Percentiles rank a stretch among this genome's conserved stretches.
Conservation (phyloP, 805 yeast species). For the Cyberlindnera galapagoensis region DNA sequence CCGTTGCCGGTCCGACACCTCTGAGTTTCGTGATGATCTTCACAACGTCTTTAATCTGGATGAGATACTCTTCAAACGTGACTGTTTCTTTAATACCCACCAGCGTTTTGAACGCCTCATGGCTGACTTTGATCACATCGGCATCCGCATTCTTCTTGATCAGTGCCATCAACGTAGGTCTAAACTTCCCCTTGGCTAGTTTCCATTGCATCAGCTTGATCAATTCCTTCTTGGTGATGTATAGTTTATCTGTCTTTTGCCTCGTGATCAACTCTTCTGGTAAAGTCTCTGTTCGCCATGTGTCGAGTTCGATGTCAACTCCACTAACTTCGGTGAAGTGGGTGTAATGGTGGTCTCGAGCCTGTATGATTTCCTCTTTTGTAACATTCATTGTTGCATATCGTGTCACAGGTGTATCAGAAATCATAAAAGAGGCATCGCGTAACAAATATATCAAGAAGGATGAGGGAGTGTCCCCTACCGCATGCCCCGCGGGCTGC, state of each 20-base stretch:
- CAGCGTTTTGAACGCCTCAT: slow-evolving; percentile 10
- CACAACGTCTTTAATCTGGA: slow-evolving; percentile 8
- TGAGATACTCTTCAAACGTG: slow-evolving; percentile 6
- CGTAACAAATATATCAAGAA: too few relatives aligned
- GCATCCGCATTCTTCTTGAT: slow-evolving; percentile 17
- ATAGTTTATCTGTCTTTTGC: slow-evolving; percentile 1
- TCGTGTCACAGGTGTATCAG: too few relatives aligned
- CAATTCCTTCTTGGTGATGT: slow-evolving; percentile 16
- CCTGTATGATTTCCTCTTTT: slow-evolving; percentile 2
- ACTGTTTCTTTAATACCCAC: neutral
- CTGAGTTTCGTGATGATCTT: slow-evolving; percentile 9
- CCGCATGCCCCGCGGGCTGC: too few relatives aligned
- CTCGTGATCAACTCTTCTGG: slow-evolving; percentile 7
- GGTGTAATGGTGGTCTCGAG: slow-evolving; percentile 7
- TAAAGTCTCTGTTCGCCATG: slow-evolving; percentile 14
- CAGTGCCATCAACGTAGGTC: slow-evolving; percentile 20
- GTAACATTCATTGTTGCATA: too few relatives aligned
- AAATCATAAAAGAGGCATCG: too few relatives aligned
- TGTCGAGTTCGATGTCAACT: slow-evolving; percentile 13
- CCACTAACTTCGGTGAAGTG: slow-evolving; percentile 7
- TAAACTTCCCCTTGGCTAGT: slow-evolving; percentile 22
- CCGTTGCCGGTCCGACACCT: slow-evolving; percentile 26
- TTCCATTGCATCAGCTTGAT: slow-evolving; percentile 23
- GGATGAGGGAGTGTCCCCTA: too few relatives aligned
- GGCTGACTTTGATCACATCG: slow-evolving; percentile 7